Base-by-base conservation (phyloP, 2,329 filamentous ascomycete species). In the Hysterium pulicare region DNA sequence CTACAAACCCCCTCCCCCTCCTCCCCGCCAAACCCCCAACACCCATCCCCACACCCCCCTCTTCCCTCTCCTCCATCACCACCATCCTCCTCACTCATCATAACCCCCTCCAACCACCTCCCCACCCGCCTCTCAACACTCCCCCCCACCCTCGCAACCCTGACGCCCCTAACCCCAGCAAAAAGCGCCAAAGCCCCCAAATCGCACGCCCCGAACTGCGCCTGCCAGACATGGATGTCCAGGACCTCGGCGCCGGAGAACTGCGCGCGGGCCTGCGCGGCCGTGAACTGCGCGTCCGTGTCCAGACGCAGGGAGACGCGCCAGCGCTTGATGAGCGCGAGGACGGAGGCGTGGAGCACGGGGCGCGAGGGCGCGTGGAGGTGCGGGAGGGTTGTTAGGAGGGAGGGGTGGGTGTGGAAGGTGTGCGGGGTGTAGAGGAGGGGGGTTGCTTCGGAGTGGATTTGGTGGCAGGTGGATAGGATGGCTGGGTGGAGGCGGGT, bases 381-480 rank as follows among this genome's bases (percentile, higher is more conserved):
- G 40, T 70, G 68, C 1, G 75, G 75, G 1, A 75, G 50, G 1
- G 59, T 53, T 1, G 69, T 61, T 0, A 78, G 67, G 2, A 77
- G 69, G 4, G 63, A 64, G 0, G 69, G 57, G 49, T 79, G 73
- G 0, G 75, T 75, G 32, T 71, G 60, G 63, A 78, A 78, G 26
- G 64, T 66, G 55, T 77, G 74, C n/a, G n/a, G n/a, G n/a, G 66
- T 65, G 54, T 78, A 79, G 7, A 78, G 63, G 6, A 77, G 63
- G 10, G 66, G 60, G 0, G 55, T 56, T 1, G 66, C 69, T 62
- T 76, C 73, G 15, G 50, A 22, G 52, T 71, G 49, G 43, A 70
- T 62, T 23, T 63, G 64, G 13, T 60, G 61, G 54, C 68, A 74
- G 5, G 70, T 70, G 3, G 47, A 53, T 1, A 76, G 61, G 24